phyloP scores from a whole-genome alignment of 805 yeast genomes.

The Sugiyamaella mastotermitis region DNA sequence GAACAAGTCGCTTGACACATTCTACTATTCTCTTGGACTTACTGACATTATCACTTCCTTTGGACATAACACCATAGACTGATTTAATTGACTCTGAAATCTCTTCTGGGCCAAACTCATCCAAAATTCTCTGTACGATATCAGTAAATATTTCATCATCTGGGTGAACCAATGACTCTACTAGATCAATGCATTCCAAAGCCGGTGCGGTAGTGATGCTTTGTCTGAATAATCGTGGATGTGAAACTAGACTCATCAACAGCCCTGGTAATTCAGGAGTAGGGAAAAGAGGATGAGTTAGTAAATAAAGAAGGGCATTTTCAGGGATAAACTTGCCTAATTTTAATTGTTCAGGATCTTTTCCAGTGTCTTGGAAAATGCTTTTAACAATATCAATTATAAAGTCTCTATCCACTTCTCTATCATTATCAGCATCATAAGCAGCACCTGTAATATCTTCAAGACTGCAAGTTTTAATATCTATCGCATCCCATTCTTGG shows the following conservation, averaged over 20 bases:
- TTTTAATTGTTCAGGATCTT: background rate
- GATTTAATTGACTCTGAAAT: constrained; percentile 25
- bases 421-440: constrained; percentile 19
- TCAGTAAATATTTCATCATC: constrained; percentile 64
- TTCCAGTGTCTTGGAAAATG: constrained; percentile 20
- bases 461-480: background rate
- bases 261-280: constrained; percentile 48
- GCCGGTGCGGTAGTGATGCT: constrained; percentile 76
- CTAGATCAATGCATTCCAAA: constrained; percentile 56
- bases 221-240: constrained; percentile 68
- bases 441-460: constrained; percentile 10
- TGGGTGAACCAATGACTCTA: constrained; percentile 50
- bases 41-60: constrained; percentile 1
- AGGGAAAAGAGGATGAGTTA: constrained; percentile 88
- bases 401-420: constrained; percentile 22
- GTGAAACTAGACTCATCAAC: constrained; percentile 44
- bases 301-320: constrained; percentile 57
- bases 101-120: constrained; percentile 52
- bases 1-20: constrained; percentile 39
- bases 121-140: constrained; percentile 56
- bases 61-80: constrained; percentile 16
- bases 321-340: constrained; percentile 38
- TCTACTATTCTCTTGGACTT: constrained; percentile 23
- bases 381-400: constrained; percentile 23
- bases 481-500: constrained; percentile 19